A percentile compares a stretch with the other conserved stretches of the same genome.
phyloP scores from a whole-genome alignment of 805 yeast species.

The Yamadazyma philogaea region DNA sequence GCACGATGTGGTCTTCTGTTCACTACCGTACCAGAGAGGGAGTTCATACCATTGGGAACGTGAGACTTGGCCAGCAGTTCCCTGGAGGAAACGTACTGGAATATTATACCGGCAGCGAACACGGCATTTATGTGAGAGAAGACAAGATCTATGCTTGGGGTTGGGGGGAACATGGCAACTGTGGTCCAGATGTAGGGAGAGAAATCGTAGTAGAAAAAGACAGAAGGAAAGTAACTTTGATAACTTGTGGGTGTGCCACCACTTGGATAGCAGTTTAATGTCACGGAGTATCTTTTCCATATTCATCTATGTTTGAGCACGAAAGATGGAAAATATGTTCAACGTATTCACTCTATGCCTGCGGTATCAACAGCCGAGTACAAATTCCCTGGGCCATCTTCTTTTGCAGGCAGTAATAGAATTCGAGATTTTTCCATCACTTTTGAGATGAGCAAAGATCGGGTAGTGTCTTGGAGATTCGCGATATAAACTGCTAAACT shows the following conservation, averaged over 20 bases:
- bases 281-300: constrained; percentile 75
- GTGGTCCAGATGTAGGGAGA: constrained; percentile 45
- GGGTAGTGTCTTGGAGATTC: neutral
- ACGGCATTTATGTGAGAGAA: constrained; percentile 52
- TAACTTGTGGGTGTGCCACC: constrained; percentile 67
- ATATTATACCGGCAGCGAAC: constrained; percentile 81
- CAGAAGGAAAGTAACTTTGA: constrained; percentile 22
- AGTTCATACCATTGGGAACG: constrained; percentile 63
- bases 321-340: constrained; percentile 82
- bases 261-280: constrained; percentile 59
- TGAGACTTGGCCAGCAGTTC: constrained; percentile 66
- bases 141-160: constrained; percentile 75
- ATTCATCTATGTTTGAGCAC: constrained; percentile 54
- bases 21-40: constrained; percentile 38
- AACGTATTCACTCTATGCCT: constrained; percentile 61
- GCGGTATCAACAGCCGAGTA: constrained; percentile 48
- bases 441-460: neutral
- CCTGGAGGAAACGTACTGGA: constrained; percentile 13
- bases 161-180: constrained; percentile 99
- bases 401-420: constrained; percentile 6
- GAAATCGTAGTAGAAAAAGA: neutral
- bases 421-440: neutral
- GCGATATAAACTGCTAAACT: no score
- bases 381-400: constrained; percentile 7
- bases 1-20: constrained; percentile 77